Evolutionary conservation across 495 filamentous ascomycete species (phyloP).

Genomic region (Aspergillus nidulans): DNA sequence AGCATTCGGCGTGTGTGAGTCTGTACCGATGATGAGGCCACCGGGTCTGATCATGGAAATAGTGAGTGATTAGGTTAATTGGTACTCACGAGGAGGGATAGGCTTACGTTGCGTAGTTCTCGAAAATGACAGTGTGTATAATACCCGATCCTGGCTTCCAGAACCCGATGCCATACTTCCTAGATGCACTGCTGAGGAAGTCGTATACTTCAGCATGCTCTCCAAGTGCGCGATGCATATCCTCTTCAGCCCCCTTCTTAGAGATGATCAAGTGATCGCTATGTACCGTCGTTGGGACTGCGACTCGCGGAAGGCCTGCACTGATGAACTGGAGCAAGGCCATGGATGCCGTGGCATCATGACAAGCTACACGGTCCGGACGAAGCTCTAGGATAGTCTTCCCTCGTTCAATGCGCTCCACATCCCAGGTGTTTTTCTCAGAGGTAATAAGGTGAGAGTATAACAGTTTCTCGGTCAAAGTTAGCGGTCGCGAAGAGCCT

Average conservation of each 20-base stretch:
- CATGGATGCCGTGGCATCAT: conserved; percentile 96
- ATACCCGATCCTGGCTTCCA: conserved; percentile 92
- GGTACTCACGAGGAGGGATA: background rate
- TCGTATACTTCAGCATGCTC: conserved; percentile 96
- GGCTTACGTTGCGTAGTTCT: conserved; percentile 74
- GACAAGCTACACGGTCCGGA: conserved; percentile 87
- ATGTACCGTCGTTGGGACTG: conserved; percentile 87
- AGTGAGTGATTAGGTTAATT: background rate
- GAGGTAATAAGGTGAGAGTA: conserved; percentile 90
- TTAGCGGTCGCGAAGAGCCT: conserved; percentile 75
- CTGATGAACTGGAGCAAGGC: conserved; percentile 95
- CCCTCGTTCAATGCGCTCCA: conserved; percentile 75
- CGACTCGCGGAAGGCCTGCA: conserved; percentile 68
- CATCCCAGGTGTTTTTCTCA: conserved; percentile 69
- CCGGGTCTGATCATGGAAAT: conserved; percentile 49
- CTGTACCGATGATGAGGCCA: conserved; percentile 85
- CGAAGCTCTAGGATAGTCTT: conserved; percentile 81
- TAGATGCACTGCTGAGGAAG: conserved; percentile 79
- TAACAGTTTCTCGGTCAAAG: conserved; percentile 86
- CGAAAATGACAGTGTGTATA: conserved; percentile 89
- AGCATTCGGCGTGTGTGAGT: conserved; percentile 89
- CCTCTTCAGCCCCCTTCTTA: conserved; percentile 76
- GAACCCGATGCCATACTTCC: conserved; percentile 95
- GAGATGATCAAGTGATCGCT: conserved; percentile 94
- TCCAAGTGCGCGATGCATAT: conserved; percentile 68